Percentiles rank a stretch among this genome's conserved stretches.
These are phyloP conservation scores for Trichoderma koningii DNA, from an alignment of 2,329 filamentous ascomycete genomes.

Conservation along the genomic window DNA sequence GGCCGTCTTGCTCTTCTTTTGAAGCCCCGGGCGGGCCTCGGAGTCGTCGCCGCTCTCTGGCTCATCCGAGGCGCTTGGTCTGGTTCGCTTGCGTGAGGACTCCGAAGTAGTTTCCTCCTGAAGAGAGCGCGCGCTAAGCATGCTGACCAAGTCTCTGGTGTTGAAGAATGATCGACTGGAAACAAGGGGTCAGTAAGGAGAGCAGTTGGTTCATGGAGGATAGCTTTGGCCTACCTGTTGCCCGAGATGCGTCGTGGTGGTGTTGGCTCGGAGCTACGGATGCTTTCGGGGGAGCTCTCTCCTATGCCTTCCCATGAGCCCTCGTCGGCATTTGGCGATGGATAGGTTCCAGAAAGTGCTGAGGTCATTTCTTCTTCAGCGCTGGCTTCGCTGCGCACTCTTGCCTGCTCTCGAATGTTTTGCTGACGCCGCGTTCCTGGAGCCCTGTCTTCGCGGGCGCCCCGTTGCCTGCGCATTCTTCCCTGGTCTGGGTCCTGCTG, in stretches of 20 bases:
- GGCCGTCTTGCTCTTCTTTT: constrained; percentile 30
- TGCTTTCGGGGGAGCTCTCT: background rate
- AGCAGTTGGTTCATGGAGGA: background rate
- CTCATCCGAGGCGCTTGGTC: background rate
- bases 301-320: background rate
- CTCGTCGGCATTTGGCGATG: too few relatives aligned
- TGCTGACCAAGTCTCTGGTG: background rate
- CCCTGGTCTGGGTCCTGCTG: background rate
- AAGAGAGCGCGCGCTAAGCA: background rate
- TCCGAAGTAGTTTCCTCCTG: background rate
- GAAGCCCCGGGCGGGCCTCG: constrained; percentile 36
- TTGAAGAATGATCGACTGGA: constrained; percentile 4
- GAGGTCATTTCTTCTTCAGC: background rate
- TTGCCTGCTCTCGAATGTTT: too few relatives aligned
- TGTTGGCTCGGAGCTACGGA: background rate
- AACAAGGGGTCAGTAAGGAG: background rate
- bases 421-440: too few relatives aligned
- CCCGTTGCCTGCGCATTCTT: background rate
- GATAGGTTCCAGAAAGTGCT: background rate
- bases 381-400: too few relatives aligned
- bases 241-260: background rate
- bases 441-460: background rate
- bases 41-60: constrained; percentile 35
- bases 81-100: background rate
- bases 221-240: background rate